These are phyloP conservation scores for Arachis stenosperma DNA, from an alignment of 306 rosid genomes.

Conservation along the genomic window DNA sequence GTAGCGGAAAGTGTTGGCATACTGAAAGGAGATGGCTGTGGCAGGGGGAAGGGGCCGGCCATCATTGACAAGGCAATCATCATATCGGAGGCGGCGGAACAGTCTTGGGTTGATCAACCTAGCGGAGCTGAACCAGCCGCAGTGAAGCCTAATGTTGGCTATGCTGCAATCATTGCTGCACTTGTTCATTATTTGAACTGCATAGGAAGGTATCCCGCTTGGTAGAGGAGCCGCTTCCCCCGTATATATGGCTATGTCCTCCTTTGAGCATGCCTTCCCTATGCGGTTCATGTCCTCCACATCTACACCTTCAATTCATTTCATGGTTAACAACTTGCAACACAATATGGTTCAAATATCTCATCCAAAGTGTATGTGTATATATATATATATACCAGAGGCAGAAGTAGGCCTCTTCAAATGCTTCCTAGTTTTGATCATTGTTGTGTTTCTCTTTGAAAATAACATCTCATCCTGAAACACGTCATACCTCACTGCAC, in stretches of 20 bases:
- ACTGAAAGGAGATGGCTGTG: constrained; percentile 55
- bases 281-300: constrained; percentile 39
- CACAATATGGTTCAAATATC: no score
- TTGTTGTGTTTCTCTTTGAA: constrained; percentile 36
- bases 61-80: constrained; percentile 62
- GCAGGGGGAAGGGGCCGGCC: constrained; percentile 57
- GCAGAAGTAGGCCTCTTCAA: neutral
- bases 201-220: constrained; percentile 44
- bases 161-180: constrained; percentile 59
- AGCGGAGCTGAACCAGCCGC: constrained; percentile 79
- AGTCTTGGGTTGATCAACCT: constrained; percentile 54
- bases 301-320: neutral
- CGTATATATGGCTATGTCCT: constrained; percentile 53
- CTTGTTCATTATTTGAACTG: constrained; percentile 57
- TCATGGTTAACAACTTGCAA: no score
- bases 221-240: constrained; percentile 44
- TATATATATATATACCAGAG: no score
- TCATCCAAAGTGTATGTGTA: no score
- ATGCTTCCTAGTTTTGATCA: constrained; percentile 41
- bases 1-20: constrained; percentile 56
- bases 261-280: constrained; percentile 50
- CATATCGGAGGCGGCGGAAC: constrained; percentile 50
- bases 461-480: neutral
- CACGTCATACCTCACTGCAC: constrained; percentile 11
- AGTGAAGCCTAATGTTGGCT: constrained; percentile 52